Conservation (phyloP, 2,329 filamentous ascomycete genomes). For the Aspergillus sojae region DNA sequence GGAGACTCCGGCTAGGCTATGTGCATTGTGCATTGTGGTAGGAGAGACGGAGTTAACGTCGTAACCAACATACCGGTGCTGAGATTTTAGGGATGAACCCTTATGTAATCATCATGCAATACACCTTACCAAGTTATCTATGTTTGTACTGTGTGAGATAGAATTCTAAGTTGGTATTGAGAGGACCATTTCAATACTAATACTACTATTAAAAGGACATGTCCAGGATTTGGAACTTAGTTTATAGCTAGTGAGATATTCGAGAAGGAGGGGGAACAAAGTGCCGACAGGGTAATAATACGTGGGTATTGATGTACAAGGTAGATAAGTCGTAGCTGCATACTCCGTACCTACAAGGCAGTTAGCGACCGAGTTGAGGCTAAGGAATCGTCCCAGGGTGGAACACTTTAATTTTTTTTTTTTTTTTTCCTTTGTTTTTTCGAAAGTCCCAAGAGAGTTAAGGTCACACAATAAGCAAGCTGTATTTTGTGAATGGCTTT, state of each 20-base stretch:
- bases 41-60: neutral
- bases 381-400: neutral
- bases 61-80: neutral
- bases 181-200: neutral
- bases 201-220: neutral
- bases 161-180: neutral
- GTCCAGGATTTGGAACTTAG: neutral
- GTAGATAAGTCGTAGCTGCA: neutral
- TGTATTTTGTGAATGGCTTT: neutral
- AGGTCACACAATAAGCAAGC: neutral
- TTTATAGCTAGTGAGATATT: neutral
- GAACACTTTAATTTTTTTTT: neutral
- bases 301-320: neutral
- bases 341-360: neutral
- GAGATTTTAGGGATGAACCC: neutral
- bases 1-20: neutral
- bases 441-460: no score
- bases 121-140: neutral
- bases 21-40: neutral
- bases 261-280: neutral
- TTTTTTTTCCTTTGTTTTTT: no score
- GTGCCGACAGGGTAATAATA: neutral
- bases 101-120: neutral
- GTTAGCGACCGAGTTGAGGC: neutral
- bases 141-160: neutral